phyloP scores from a whole-genome alignment of 1,139 yeast genomes.

The Geotrichum siamense region DNA sequence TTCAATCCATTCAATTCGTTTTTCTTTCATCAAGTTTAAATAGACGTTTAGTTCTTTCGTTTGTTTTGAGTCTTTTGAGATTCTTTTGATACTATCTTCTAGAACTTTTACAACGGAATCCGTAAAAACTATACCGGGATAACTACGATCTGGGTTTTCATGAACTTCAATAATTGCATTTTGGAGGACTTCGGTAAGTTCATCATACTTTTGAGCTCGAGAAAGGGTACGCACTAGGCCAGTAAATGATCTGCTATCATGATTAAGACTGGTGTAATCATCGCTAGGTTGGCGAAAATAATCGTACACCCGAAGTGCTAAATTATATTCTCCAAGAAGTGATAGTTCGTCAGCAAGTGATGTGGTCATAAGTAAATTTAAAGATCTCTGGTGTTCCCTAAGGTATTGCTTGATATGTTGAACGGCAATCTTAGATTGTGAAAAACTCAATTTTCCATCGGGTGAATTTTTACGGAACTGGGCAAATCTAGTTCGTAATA shows the following conservation, averaged over 20 bases:
- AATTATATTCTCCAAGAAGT: slow-evolving; percentile 10
- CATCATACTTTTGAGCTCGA: not conserved
- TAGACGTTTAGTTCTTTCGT: too few species aligned
- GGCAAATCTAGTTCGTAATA: slow-evolving; percentile 11
- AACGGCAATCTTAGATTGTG: slow-evolving; percentile 5
- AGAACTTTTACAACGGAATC: not conserved
- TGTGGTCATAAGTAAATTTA: slow-evolving; percentile 10
- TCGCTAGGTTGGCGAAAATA: slow-evolving; percentile 8
- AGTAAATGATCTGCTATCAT: slow-evolving; percentile 11
- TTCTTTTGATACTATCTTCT: not conserved
- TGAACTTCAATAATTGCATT: not conserved
- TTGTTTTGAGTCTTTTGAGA: too few species aligned
- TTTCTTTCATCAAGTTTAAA: not conserved
- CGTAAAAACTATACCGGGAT: not conserved
- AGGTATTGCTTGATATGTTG: slow-evolving; percentile 13
- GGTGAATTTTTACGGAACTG: slow-evolving; percentile 2
- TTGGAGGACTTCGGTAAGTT: not conserved
- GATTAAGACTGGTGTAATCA: slow-evolving; percentile 1
- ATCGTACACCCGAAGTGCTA: slow-evolving; percentile 11
- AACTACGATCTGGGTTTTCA: not conserved
- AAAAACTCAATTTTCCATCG: not conserved
- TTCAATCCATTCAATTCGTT: not conserved
- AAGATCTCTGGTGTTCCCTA: slow-evolving; percentile 1
- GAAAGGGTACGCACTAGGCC: slow-evolving; percentile 9
- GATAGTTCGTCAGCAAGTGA: slow-evolving; percentile 15